Conservation (phyloP, 192 early-diverging fungal genomes). For the Mortierella claussenii region DNA sequence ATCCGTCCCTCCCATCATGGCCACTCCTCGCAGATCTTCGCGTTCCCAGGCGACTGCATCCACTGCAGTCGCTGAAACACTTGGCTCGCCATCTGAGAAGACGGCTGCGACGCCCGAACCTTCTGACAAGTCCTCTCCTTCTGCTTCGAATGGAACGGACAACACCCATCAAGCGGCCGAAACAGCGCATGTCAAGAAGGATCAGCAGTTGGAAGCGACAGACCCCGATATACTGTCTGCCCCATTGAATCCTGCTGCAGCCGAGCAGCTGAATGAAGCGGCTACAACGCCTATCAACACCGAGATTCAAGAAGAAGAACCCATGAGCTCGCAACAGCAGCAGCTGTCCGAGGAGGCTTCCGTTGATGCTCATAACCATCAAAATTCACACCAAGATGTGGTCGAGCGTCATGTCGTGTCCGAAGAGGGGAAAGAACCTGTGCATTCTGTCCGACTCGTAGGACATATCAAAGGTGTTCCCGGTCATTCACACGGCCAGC, state of each 20-base stretch:
- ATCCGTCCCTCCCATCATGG: slow-evolving; percentile 10
- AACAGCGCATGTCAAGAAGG: slow-evolving; percentile 8
- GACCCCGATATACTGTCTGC: slow-evolving; percentile 6
- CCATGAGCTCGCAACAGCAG: background rate
- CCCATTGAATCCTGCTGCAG: background rate
- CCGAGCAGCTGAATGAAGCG: slow-evolving; percentile 12
- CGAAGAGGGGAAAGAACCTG: background rate
- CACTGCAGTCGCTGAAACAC: too few relatives aligned
- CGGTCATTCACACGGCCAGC: background rate
- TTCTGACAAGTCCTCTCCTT: background rate
- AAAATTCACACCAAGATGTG: too few relatives aligned
- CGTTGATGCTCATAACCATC: too few relatives aligned
- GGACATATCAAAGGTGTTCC: slow-evolving; percentile 24
- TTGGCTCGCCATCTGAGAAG: background rate
- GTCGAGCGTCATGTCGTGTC: background rate
- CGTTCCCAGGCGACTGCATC: slow-evolving; percentile 12
- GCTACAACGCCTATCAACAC: slow-evolving; percentile 15
- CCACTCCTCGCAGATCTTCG: slow-evolving; percentile 17
- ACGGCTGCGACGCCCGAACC: background rate
- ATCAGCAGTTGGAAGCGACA: slow-evolving; percentile 22
- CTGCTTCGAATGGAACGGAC: background rate
- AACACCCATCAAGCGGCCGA: slow-evolving; percentile 13
- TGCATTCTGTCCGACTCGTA: background rate
- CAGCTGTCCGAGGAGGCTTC: too few relatives aligned
- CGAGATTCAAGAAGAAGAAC: slow-evolving; percentile 15